phyloP scores from a whole-genome alignment of 1,284 basidiomycete genomes.

The Fistulina hepatica region DNA sequence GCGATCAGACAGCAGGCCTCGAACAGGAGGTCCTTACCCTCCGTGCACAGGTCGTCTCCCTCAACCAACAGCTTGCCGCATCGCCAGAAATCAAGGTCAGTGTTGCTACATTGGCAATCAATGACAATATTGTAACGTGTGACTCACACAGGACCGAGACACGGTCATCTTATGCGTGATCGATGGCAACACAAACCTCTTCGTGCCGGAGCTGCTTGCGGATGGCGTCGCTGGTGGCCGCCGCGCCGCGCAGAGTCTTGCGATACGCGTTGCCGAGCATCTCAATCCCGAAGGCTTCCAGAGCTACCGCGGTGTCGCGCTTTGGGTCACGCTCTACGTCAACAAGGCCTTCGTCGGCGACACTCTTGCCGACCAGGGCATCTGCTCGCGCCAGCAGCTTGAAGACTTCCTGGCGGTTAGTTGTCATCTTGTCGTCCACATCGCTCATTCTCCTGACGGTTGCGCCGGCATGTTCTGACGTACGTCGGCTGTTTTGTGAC shows the following conservation, averaged over 20 bases:
- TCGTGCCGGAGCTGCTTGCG: slow-evolving; percentile 42
- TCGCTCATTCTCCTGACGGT: neutral
- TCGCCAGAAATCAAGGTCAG: slow-evolving; percentile 47
- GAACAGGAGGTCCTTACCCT: slow-evolving; percentile 50
- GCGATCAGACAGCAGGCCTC: too few species aligned
- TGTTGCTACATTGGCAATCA: slow-evolving; percentile 15
- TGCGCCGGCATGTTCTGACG: slow-evolving; percentile 5
- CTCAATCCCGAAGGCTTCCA: slow-evolving; percentile 47
- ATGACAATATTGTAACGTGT: too few species aligned
- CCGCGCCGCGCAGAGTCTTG: slow-evolving; percentile 53
- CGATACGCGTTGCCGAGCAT: slow-evolving; percentile 52
- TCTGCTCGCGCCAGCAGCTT: slow-evolving; percentile 54
- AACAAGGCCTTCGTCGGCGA: slow-evolving; percentile 47
- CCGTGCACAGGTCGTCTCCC: slow-evolving; percentile 49
- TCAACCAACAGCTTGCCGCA: slow-evolving; percentile 49
- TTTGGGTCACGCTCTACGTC: slow-evolving; percentile 64
- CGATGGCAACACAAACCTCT: slow-evolving; percentile 61
- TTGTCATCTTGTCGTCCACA: slow-evolving; percentile 4
- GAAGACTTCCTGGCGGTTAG: slow-evolving; percentile 46
- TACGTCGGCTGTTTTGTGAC: slow-evolving; percentile 11
- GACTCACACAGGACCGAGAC: slow-evolving; percentile 39
- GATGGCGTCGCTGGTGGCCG: slow-evolving; percentile 61
- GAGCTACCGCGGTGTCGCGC: slow-evolving; percentile 46
- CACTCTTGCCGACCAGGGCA: slow-evolving; percentile 35
- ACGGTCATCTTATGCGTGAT: slow-evolving; percentile 62